phyloP scores from a whole-genome alignment of 805 yeast genomes.

The Starmerella apis region DNA sequence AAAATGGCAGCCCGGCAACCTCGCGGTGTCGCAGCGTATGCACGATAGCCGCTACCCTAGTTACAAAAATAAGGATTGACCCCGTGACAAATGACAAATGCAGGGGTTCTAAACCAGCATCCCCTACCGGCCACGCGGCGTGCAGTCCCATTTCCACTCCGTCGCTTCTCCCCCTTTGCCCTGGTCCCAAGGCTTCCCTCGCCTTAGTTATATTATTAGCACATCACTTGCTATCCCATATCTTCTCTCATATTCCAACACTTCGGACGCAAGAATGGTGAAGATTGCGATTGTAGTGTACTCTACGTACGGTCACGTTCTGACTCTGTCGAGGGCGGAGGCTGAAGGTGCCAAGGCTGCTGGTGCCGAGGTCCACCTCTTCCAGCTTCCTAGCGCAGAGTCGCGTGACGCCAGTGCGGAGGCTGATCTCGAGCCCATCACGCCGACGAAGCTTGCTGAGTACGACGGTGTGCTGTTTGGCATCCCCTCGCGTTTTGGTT shows the following conservation, averaged over 20 bases:
- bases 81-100: constrained; percentile 9
- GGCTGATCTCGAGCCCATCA: constrained; percentile 43
- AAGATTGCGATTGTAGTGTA: constrained; percentile 48
- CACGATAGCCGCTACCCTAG: not conserved
- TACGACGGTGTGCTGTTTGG: constrained; percentile 82
- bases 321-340: constrained; percentile 53
- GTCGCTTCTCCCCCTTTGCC: not conserved
- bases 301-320: constrained; percentile 71
- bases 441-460: constrained; percentile 44
- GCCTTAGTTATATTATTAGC: constrained; percentile 8
- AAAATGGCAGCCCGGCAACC: not conserved
- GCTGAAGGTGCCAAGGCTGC: constrained; percentile 59
- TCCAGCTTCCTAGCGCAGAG: constrained; percentile 44
- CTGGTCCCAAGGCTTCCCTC: constrained; percentile 4
- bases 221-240: constrained; percentile 1
- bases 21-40: not conserved
- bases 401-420: constrained; percentile 48
- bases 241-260: not conserved
- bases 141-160: not conserved
- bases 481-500: constrained; percentile 78
- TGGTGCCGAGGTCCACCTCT: constrained; percentile 59
- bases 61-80: not conserved
- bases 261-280: constrained; percentile 16
- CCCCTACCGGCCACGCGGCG: not conserved
- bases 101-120: constrained; percentile 1